phyloP scores from a whole-genome alignment of 2,329 filamentous ascomycete genomes.

The Botryotinia convoluta region DNA sequence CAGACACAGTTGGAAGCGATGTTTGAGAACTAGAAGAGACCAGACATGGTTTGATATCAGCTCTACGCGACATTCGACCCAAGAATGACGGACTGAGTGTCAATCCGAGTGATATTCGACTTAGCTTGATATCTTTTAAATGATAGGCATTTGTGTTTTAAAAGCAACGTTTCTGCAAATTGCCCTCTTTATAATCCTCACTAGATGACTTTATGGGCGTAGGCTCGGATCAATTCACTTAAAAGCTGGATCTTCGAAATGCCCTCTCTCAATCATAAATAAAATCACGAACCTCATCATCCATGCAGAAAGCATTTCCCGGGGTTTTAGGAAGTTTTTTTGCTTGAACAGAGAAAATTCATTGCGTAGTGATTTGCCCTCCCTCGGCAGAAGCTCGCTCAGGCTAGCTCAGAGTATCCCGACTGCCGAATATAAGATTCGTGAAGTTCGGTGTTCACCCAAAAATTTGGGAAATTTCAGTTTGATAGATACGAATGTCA shows the following conservation, averaged over 20 bases:
- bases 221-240: not conserved
- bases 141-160: fast-evolving
- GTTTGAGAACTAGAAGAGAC: slow-evolving; percentile 39
- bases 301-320: too few relatives aligned
- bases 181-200: not conserved
- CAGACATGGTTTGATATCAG: not conserved
- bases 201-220: fast-evolving
- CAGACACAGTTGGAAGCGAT: slow-evolving; percentile 50
- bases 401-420: not conserved
- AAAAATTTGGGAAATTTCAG: not conserved
- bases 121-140: not conserved
- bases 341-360: too few relatives aligned
- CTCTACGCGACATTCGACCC: fast-evolving
- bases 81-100: not conserved
- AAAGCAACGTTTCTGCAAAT: not conserved
- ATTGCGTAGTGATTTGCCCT: not conserved
- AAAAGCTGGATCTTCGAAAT: fast-evolving
- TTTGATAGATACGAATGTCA: not conserved
- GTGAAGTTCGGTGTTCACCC: not conserved
- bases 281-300: not conserved
- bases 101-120: not conserved
- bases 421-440: not conserved
- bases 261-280: not conserved
- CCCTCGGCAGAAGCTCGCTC: not conserved
- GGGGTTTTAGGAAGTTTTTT: not conserved